These are phyloP conservation scores for Kewa caespitosa DNA, from an alignment of 179 eudicot genomes.

Conservation along the genomic window DNA sequence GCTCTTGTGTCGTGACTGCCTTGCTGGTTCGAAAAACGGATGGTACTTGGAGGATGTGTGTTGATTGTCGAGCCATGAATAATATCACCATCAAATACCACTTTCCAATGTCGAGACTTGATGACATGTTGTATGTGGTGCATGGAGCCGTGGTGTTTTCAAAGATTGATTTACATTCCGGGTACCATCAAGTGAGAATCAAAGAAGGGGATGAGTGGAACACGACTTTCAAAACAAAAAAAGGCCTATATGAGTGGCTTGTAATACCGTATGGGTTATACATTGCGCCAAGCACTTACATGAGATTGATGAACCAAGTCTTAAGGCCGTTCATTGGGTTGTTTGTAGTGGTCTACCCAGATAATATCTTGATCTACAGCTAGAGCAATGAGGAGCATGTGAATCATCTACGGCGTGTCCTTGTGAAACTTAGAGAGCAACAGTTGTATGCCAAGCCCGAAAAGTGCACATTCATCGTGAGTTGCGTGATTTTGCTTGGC, in stretches of 20 bases:
- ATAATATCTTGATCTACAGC: not conserved
- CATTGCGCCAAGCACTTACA: not conserved
- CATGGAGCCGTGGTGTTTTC: not conserved
- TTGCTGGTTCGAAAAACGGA: not conserved
- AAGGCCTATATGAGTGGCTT: not conserved
- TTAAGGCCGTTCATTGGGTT: not conserved
- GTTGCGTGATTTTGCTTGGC: not conserved
- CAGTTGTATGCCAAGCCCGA: not conserved
- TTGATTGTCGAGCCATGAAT: not conserved
- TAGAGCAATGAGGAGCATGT: not conserved
- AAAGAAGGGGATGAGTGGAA: not conserved
- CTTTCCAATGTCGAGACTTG: not conserved
- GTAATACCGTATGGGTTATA: not conserved
- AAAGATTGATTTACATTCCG: not conserved
- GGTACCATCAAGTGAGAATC: not conserved
- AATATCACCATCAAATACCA: not conserved
- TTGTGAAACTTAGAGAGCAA: not conserved
- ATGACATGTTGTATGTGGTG: not conserved
- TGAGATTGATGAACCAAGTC: not conserved
- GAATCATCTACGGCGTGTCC: not conserved
- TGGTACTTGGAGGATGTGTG: not conserved
- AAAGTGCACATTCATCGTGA: not conserved
- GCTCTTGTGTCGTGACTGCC: not conserved
- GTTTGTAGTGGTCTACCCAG: not conserved
- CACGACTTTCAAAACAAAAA: not conserved